A percentile compares a stretch with the other conserved stretches of the same genome.
Conservation (phyloP, 2,329 filamentous ascomycete species). For the Celoporthe dispersa region DNA sequence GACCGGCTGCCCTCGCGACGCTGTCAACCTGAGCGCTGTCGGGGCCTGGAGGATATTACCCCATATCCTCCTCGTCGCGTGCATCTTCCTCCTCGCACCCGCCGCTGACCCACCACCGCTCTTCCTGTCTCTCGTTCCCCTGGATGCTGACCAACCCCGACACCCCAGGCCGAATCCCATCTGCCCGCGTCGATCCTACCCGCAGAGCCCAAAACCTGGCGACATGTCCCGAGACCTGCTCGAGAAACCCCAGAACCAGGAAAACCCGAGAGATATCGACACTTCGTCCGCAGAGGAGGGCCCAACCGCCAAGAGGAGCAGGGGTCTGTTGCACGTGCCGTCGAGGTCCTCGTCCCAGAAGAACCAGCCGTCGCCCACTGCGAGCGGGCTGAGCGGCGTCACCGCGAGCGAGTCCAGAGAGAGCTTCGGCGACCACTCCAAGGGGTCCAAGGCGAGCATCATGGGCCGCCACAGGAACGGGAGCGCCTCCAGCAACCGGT, state of each 20-base stretch:
- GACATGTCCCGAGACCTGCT: constrained; percentile 41
- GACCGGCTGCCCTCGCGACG: not conserved
- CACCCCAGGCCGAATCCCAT: constrained; percentile 23
- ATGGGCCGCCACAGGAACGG: constrained; percentile 66
- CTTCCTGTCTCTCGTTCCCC: not conserved
- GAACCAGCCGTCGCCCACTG: constrained; percentile 62
- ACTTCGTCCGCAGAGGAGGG: constrained; percentile 48
- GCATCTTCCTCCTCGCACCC: no score
- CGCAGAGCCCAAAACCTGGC: constrained; percentile 19
- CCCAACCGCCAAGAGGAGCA: constrained; percentile 52
- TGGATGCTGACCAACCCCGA: constrained; percentile 25
- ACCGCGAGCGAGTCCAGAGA: constrained; percentile 64
- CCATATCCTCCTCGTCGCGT: constrained; percentile 6
- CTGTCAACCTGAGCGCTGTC: not conserved
- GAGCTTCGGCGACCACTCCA: constrained; percentile 67
- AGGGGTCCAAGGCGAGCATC: constrained; percentile 68
- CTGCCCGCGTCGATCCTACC: constrained; percentile 26
- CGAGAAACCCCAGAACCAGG: constrained; percentile 41
- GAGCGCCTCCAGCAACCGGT: constrained; percentile 69
- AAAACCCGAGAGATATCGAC: constrained; percentile 51
- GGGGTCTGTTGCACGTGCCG: constrained; percentile 60
- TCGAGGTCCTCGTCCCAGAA: constrained; percentile 67
- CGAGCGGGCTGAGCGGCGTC: constrained; percentile 63
- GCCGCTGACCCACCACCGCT: constrained; percentile 9
- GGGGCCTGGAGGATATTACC: not conserved